Evolutionary conservation across 1,139 yeast species (phyloP).

Genomic region (Diutina ranongensis): DNA sequence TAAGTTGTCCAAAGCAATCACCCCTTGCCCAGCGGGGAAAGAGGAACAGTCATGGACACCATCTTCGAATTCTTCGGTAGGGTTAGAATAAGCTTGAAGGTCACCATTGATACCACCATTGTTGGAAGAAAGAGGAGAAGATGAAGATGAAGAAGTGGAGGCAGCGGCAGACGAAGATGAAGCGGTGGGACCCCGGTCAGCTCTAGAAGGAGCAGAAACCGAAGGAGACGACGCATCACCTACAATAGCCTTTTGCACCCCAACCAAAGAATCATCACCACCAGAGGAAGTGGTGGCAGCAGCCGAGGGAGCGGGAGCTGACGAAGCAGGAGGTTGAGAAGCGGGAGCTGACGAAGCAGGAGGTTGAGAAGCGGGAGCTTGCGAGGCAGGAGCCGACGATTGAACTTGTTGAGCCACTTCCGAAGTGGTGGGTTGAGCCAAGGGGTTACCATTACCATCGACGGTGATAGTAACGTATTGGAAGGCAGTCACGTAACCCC

Average conservation of each 20-base stretch:
- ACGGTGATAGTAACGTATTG: slow-evolving; percentile 41
- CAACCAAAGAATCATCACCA: slow-evolving; percentile 9
- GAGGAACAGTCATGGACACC: slow-evolving; percentile 50
- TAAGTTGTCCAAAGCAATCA: slow-evolving; percentile 31
- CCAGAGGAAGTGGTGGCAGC: slow-evolving; percentile 8
- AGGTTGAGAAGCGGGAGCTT: slow-evolving; percentile 5
- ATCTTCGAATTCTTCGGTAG: slow-evolving; percentile 45
- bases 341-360: slow-evolving; percentile 8
- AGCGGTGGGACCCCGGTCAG: slow-evolving; percentile 16
- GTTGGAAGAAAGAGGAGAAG: slow-evolving; percentile 9
- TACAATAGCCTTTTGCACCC: slow-evolving; percentile 13
- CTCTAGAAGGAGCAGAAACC: slow-evolving; percentile 11
- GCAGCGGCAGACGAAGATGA: slow-evolving; percentile 9
- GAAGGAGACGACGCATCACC: slow-evolving; percentile 13
- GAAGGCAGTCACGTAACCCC: slow-evolving; percentile 72
- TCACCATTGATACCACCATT: slow-evolving; percentile 41
- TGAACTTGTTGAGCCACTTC: slow-evolving; percentile 6
- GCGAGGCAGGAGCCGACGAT: slow-evolving; percentile 9
- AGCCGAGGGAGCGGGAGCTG: slow-evolving; percentile 8
- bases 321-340: slow-evolving; percentile 8
- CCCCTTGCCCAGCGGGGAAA: slow-evolving; percentile 69
- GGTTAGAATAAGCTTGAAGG: slow-evolving; percentile 38
- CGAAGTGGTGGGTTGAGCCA: slow-evolving; percentile 13
- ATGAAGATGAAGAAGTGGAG: slow-evolving; percentile 11
- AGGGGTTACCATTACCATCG: slow-evolving; percentile 49